Evolutionary conservation across 352 stramenopile genomes (phyloP).

Genomic region (Globisporangium alternatum): DNA sequence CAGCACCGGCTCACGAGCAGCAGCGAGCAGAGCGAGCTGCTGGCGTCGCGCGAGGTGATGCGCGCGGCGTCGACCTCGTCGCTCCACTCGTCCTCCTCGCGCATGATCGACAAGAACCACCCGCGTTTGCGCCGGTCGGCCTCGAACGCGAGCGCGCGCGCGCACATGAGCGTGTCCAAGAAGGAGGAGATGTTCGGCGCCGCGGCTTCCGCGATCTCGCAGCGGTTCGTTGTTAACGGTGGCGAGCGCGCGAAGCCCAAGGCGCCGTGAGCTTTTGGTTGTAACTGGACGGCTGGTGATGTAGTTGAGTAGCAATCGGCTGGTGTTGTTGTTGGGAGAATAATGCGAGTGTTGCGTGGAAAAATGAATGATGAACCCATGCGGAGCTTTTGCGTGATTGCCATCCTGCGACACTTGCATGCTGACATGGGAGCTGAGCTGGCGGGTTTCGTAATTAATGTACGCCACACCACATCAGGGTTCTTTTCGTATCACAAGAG

Average conservation of each 20-base stretch:
- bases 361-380: neutral
- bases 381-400: neutral
- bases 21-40: conserved; percentile 54
- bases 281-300: neutral
- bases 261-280: conserved; percentile 15
- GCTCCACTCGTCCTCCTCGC: conserved; percentile 7
- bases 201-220: conserved; percentile 71
- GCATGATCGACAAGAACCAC: conserved; percentile 36
- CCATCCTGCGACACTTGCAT: neutral
- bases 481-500: neutral
- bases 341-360: neutral
- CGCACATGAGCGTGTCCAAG: conserved; percentile 75
- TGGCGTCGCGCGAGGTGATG: conserved; percentile 37
- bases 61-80: conserved; percentile 18
- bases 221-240: conserved; percentile 65
- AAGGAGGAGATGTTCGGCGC: conserved; percentile 85
- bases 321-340: neutral
- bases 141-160: conserved; percentile 57
- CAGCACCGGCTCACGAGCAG: conserved; percentile 71
- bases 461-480: neutral
- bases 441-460: neutral
- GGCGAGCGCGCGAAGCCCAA: conserved; percentile 22
- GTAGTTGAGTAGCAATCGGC: neutral
- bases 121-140: conserved; percentile 40
- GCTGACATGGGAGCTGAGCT: neutral